Percentiles rank a stretch among this genome's conserved stretches.
Evolutionary conservation across 306 rosid species (phyloP).

Genomic region (Cucumis cinereus): DNA sequence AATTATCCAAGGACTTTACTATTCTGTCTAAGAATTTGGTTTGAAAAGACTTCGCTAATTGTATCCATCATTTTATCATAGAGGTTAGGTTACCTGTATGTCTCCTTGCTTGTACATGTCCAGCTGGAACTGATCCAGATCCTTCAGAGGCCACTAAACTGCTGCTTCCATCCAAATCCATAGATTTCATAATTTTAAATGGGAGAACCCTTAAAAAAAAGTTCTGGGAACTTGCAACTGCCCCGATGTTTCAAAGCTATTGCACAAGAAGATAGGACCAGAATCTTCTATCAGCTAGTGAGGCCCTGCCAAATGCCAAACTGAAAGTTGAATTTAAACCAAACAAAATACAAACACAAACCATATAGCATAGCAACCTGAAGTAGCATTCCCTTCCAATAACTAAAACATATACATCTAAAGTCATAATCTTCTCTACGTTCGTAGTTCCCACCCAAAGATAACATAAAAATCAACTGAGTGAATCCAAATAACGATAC

Average conservation of each 20-base stretch:
- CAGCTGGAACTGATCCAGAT: background rate
- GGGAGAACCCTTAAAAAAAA: background rate
- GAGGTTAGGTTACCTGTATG: slow-evolving; percentile 5
- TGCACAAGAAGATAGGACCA: background rate
- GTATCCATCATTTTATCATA: background rate
- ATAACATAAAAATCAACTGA: background rate
- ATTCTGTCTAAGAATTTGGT: background rate
- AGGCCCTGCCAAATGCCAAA: background rate
- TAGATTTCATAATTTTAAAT: background rate
- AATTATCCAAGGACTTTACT: background rate
- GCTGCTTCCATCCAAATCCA: slow-evolving; percentile 6
- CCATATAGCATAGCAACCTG: background rate
- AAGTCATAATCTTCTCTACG: background rate
- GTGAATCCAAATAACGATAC: background rate
- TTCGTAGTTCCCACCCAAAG: background rate
- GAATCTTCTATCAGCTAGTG: background rate
- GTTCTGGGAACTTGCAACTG: background rate
- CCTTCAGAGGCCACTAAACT: background rate
- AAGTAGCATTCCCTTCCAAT: background rate
- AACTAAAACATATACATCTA: background rate
- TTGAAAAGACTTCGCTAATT: background rate
- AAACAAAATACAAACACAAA: background rate
- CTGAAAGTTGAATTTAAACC: background rate
- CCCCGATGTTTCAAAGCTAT: background rate
- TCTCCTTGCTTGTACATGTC: background rate